These are phyloP conservation scores for Aspergillus conjunctus DNA, from an alignment of 495 filamentous ascomycete genomes.

Conservation along the genomic window DNA sequence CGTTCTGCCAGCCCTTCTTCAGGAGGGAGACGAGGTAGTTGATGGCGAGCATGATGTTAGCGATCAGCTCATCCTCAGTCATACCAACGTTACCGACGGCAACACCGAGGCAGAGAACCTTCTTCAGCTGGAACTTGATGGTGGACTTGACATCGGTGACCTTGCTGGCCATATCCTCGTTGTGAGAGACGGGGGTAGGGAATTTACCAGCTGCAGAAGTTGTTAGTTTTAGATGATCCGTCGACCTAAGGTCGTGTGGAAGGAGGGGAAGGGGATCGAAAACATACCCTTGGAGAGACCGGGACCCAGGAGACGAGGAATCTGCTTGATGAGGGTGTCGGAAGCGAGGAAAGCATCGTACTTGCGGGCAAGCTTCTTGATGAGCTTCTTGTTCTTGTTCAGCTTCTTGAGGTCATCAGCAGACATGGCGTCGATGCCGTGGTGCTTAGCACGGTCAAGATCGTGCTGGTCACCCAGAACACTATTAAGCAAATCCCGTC, in stretches of 20 bases:
- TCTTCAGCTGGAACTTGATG: conserved; percentile 99
- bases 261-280: not conserved
- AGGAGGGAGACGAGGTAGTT: conserved; percentile 98
- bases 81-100: conserved; percentile 98
- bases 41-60: conserved; percentile 97
- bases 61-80: conserved; percentile 92
- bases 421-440: conserved; percentile 95
- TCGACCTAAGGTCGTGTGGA: not conserved
- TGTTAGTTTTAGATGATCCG: conserved; percentile 13
- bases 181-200: conserved; percentile 95
- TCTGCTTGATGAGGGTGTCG: conserved; percentile 97
- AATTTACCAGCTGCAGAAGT: conserved; percentile 84
- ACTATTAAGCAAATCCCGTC: conserved; percentile 44
- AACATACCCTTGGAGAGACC: conserved; percentile 93
- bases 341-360: conserved; percentile 99
- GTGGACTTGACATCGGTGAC: conserved; percentile 99
- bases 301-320: conserved; percentile 96
- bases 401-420: conserved; percentile 99
- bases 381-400: conserved; percentile 99
- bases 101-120: conserved; percentile 99
- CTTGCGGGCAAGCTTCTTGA: conserved; percentile 99
- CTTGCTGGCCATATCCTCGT: conserved; percentile 88
- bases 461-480: conserved; percentile 99
- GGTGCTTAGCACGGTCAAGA: conserved; percentile 99
- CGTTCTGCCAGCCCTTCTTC: conserved; percentile 99